Evolutionary conservation across 169 alveolate genomes (phyloP).

Genomic region (Perkinsus marinus): DNA sequence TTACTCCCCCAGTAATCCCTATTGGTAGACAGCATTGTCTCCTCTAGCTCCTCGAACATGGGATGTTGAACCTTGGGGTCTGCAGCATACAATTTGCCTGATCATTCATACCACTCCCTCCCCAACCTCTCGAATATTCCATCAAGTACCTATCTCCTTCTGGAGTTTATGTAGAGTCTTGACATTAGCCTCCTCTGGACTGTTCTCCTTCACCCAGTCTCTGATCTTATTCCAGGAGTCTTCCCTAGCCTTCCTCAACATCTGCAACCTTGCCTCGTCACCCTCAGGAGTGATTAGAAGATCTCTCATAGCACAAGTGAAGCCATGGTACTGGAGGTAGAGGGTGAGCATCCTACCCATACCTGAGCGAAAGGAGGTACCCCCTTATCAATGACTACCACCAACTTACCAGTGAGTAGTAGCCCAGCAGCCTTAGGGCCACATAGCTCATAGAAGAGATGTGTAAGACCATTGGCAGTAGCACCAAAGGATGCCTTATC

Average conservation of each 20-base stretch:
- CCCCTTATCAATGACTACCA: background rate
- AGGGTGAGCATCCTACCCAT: slow-evolving; percentile 77
- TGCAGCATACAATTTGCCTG: slow-evolving; percentile 8
- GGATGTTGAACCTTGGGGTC: slow-evolving; percentile 6
- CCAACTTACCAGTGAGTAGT: slow-evolving; percentile 30
- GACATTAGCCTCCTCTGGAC: slow-evolving; percentile 15
- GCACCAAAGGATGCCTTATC: slow-evolving; percentile 93
- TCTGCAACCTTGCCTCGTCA: slow-evolving; percentile 26
- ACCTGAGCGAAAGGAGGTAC: slow-evolving; percentile 34
- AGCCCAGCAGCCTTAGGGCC: slow-evolving; percentile 84
- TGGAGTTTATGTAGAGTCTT: slow-evolving; percentile 7
- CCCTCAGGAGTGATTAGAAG: slow-evolving; percentile 63
- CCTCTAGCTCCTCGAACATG: slow-evolving; percentile 26
- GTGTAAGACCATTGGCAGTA: slow-evolving; percentile 84
- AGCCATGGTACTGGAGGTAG: slow-evolving; percentile 77
- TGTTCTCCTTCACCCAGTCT: slow-evolving; percentile 24
- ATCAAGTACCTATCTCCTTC: slow-evolving; percentile 25
- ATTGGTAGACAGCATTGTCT: slow-evolving; percentile 25
- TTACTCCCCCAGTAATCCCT: slow-evolving; percentile 24
- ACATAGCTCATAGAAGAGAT: slow-evolving; percentile 77
- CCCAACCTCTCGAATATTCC: slow-evolving; percentile 2
- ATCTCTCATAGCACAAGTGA: slow-evolving; percentile 86
- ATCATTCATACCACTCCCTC: slow-evolving; percentile 5
- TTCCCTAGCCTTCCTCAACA: slow-evolving; percentile 30
- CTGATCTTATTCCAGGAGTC: slow-evolving; percentile 39